Percentiles rank a stretch among this genome's conserved stretches.
Evolutionary conservation across 306 rosid species (phyloP).

Genomic region (Vicia villosa): DNA sequence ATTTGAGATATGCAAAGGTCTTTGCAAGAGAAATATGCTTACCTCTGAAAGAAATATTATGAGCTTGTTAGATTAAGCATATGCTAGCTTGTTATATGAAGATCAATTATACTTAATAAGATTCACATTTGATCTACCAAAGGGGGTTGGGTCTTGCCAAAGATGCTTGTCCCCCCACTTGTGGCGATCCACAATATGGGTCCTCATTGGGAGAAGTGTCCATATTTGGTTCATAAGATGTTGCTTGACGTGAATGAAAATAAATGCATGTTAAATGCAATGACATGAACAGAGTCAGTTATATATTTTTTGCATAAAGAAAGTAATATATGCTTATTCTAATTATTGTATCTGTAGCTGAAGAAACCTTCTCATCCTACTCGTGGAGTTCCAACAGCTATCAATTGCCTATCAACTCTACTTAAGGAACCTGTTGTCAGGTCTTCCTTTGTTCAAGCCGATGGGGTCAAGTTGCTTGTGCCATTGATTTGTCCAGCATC

Average conservation of each 20-base stretch:
- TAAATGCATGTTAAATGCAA: constrained; percentile 2
- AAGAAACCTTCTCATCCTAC: constrained; percentile 90
- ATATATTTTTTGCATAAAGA: not conserved
- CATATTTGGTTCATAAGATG: not conserved
- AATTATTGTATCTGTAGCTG: constrained; percentile 56
- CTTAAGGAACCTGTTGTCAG: constrained; percentile 92
- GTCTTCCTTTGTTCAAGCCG: constrained; percentile 83
- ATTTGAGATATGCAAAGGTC: constrained; percentile 8
- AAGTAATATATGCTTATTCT: constrained; percentile 21
- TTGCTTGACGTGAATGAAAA: not conserved
- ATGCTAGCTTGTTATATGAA: not conserved
- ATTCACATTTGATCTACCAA: not conserved
- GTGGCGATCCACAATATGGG: not conserved
- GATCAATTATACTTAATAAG: constrained; percentile 4
- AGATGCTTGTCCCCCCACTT: not conserved
- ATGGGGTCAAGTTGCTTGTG: constrained; percentile 90
- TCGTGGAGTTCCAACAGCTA: constrained; percentile 76
- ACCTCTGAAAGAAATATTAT: constrained; percentile 25
- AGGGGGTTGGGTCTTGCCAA: not conserved
- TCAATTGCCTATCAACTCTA: constrained; percentile 81
- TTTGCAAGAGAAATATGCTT: constrained; percentile 10
- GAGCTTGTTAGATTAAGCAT: not conserved
- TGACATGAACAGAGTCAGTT: constrained; percentile 15
- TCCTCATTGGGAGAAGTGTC: not conserved
- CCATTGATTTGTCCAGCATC: constrained; percentile 95